Base-by-base conservation (phyloP, 2,329 filamentous ascomycete genomes). In the Colletotrichum ledebouriae region DNA sequence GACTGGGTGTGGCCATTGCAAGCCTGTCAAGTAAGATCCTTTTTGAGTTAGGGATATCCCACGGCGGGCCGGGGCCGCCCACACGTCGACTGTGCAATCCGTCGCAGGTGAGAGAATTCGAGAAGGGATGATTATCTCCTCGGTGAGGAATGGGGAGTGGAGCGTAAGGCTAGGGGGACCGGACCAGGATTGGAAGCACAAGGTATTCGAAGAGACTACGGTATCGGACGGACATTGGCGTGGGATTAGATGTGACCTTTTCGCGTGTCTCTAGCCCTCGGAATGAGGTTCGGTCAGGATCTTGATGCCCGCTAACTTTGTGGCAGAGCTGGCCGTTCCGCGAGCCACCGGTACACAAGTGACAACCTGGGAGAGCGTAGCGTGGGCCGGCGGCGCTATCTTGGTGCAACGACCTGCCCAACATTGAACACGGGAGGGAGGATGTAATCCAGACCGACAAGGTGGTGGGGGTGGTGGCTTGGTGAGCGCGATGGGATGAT, bases 401-500 rank as follows among this genome's bases (percentile, higher is more conserved):
- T 46, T 53, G 9, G 64, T 25, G 11, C 22, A 12, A 50, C 17
- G 13, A 62, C 56, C 57, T 67, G 67, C 62, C 44, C 50, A 37
- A 58, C 63, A 56, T 66, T n/a, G n/a, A n/a, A n/a, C n/a, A n/a
- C n/a, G 66, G 63, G 56, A 57, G 37, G 50, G 29, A 29, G 29
- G 29, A 53, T 39, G 59, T 6, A 12, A 41, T 37, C 29, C 33
- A 50, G 37, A 42, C 20, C 2, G 29, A 42, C 39, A 33, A 22
- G 29, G 25, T 15, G 50, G 37, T 69, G 37, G 47, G 44, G 52
- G 47, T 20, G n/a, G 37, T 39, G 11, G 39, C 61, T 33, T 33
- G 39, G 56, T 55, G 42, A 44, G 25, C 52, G 37, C 25, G 37
- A 41, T 15, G 37, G 58, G 39, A 49, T 25, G 63, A 59, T 63